Percentiles rank a stretch among this genome's conserved stretches.
Evolutionary conservation across 208 protist species (phyloP).

Genomic region (Leishmania tropica): DNA sequence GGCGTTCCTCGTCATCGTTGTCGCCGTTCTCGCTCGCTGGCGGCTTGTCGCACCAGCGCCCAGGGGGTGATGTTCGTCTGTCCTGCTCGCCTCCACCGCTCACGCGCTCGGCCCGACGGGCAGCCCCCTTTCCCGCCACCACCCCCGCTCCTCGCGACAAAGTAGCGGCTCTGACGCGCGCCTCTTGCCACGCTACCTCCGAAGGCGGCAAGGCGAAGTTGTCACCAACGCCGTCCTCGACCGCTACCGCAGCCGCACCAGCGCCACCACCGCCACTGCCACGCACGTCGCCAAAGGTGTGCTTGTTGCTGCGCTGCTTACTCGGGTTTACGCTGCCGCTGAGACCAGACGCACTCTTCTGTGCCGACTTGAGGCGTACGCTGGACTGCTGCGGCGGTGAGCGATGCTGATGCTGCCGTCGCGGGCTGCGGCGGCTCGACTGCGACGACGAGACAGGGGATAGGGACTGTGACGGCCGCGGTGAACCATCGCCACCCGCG

Average conservation of each 20-base stretch:
- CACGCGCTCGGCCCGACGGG: slow-evolving; percentile 4
- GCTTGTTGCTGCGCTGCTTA: neutral
- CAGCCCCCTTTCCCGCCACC: neutral
- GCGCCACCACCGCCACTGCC: neutral
- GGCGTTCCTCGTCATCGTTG: neutral
- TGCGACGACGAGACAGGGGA: slow-evolving; percentile 4
- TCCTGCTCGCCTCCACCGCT: neutral
- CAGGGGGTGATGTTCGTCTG: neutral
- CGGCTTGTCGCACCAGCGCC: neutral
- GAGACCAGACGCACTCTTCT: neutral
- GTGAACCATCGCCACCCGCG: neutral
- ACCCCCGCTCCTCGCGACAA: neutral
- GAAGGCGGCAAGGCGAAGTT: slow-evolving; percentile 26
- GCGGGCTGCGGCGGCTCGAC: neutral
- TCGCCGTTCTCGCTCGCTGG: neutral
- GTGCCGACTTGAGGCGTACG: neutral
- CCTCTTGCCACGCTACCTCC: slow-evolving; percentile 14
- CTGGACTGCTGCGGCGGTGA: slow-evolving; percentile 1
- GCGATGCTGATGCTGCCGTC: slow-evolving; percentile 2
- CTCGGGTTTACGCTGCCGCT: neutral
- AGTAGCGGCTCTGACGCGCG: neutral
- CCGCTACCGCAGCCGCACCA: neutral
- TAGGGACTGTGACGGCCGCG: neutral
- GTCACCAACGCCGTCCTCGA: slow-evolving; percentile 6
- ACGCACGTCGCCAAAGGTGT: neutral